phyloP scores from a whole-genome alignment of 2,329 filamentous ascomycete species.

The Microsporum ferrugineum region DNA sequence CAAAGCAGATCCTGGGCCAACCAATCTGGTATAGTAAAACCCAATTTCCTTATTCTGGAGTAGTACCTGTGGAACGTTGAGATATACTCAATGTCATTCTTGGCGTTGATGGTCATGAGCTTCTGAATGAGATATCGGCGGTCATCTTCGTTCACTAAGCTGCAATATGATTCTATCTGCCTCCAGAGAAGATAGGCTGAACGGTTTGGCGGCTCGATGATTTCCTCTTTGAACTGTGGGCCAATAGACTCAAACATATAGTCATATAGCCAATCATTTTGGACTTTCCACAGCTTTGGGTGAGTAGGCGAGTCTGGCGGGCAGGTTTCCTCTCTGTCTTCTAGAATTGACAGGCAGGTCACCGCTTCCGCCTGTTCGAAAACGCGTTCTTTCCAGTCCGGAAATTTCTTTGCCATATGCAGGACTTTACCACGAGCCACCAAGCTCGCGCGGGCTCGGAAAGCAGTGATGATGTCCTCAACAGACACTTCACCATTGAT shows the following conservation, averaged over 20 bases:
- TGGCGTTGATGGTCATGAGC: constrained; percentile 1
- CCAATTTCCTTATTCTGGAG: background rate
- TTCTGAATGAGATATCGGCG: background rate
- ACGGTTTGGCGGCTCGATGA: background rate
- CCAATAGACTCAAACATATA: constrained; percentile 1
- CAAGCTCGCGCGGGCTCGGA: background rate
- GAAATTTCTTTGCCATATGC: constrained; percentile 2
- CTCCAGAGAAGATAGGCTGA: constrained; percentile 4
- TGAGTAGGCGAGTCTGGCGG: background rate
- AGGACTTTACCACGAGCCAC: background rate
- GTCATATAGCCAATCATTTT: constrained; percentile 5
- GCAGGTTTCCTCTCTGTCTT: background rate
- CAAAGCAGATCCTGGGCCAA: constrained; percentile 1
- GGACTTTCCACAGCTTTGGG: background rate
- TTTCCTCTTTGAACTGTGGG: background rate
- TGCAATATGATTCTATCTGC: constrained; percentile 3
- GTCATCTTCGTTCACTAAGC: background rate
- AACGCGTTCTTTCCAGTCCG: background rate
- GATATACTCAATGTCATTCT: constrained; percentile 2
- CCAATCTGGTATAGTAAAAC: constrained; percentile 4
- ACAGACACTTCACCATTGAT: background rate
- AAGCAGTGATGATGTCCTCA: background rate
- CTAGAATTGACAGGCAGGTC: background rate
- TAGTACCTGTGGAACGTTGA: background rate
- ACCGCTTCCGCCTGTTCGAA: background rate